Conservation (phyloP, 2,329 filamentous ascomycete genomes). For the Nemania serpens region DNA sequence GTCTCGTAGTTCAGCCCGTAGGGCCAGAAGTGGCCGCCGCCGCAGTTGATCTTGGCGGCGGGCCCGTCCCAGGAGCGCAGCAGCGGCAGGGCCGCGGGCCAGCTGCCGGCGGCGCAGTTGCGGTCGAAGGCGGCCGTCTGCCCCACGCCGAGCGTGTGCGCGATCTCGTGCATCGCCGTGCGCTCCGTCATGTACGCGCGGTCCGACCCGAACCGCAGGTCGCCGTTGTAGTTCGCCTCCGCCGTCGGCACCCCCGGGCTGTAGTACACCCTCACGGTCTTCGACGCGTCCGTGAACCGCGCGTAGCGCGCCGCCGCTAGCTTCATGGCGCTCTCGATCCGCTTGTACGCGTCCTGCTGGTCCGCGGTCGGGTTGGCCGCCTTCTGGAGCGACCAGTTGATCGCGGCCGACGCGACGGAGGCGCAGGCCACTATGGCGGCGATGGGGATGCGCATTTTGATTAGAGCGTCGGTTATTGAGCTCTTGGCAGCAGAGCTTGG, state of each 20-base stretch:
- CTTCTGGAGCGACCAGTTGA: conserved; percentile 47
- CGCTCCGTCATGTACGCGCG: conserved; percentile 54
- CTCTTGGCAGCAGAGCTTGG: too few relatives aligned
- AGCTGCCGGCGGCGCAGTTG: conserved; percentile 47
- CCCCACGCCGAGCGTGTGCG: conserved; percentile 54
- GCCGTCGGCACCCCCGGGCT: conserved; percentile 51
- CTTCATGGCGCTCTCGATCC: conserved; percentile 50
- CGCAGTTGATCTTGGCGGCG: conserved; percentile 40
- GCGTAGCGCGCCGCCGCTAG: conserved; percentile 48
- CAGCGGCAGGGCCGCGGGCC: conserved; percentile 48
- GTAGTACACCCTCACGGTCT: conserved; percentile 49
- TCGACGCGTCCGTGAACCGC: conserved; percentile 42
- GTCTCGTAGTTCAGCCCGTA: conserved; percentile 49
- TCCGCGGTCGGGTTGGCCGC: conserved; percentile 48
- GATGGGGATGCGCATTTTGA: conserved; percentile 45
- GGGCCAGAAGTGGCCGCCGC: conserved; percentile 47
- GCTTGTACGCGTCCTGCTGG: conserved; percentile 49
- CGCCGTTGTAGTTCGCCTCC: conserved; percentile 52
- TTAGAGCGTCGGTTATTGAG: neutral
- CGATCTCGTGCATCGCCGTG: conserved; percentile 54
- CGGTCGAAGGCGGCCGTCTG: conserved; percentile 48
- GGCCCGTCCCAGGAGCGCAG: conserved; percentile 49
- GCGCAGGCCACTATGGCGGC: conserved; percentile 39
- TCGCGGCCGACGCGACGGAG: conserved; percentile 42
- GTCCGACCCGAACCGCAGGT: conserved; percentile 53